Conservation (phyloP, 2,329 filamentous ascomycete genomes). For the Fonsecaea pugnacius region DNA sequence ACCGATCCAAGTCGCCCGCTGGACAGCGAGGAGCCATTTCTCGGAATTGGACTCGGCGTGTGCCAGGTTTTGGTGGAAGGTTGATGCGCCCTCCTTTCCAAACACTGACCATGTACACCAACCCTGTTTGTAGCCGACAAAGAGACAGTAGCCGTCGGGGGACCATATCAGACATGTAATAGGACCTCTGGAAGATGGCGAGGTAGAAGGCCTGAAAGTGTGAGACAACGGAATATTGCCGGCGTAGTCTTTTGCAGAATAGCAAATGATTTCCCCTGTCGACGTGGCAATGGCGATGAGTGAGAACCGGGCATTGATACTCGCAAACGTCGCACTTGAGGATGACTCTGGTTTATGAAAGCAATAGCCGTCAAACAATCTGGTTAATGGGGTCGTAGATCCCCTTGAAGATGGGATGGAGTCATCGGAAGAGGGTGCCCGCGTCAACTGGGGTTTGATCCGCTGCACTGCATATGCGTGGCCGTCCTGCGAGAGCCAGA, state of each 20-base stretch:
- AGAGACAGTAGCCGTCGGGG: slow-evolving; percentile 93
- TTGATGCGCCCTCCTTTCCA: slow-evolving; percentile 83
- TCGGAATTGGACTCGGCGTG: slow-evolving; percentile 73
- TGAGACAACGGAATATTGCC: slow-evolving; percentile 92
- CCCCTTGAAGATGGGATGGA: slow-evolving; percentile 45
- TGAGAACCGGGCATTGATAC: slow-evolving; percentile 94
- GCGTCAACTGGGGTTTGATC: slow-evolving; percentile 48
- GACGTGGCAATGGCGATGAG: slow-evolving; percentile 83
- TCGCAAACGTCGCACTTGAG: slow-evolving; percentile 69
- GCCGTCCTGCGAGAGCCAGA: slow-evolving; percentile 89
- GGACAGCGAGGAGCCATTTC: slow-evolving; percentile 79
- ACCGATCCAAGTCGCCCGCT: slow-evolving; percentile 81
- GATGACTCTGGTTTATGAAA: slow-evolving; percentile 75
- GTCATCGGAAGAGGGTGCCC: slow-evolving; percentile 41
- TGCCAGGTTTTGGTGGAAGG: slow-evolving; percentile 71
- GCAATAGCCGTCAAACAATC: slow-evolving; percentile 85
- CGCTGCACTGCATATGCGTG: slow-evolving; percentile 90
- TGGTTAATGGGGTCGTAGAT: slow-evolving; percentile 50
- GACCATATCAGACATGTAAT: slow-evolving; percentile 82
- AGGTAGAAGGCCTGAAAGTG: slow-evolving; percentile 70
- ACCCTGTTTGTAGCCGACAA: slow-evolving; percentile 87
- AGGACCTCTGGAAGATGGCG: slow-evolving; percentile 67
- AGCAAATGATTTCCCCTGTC: slow-evolving; percentile 82
- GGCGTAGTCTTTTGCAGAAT: slow-evolving; percentile 87
- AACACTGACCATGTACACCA: slow-evolving; percentile 99